A percentile compares a stretch with the other conserved stretches of the same genome.
phyloP scores from a whole-genome alignment of 169 alveolate genomes.

The Cryptosporidium bovis region DNA sequence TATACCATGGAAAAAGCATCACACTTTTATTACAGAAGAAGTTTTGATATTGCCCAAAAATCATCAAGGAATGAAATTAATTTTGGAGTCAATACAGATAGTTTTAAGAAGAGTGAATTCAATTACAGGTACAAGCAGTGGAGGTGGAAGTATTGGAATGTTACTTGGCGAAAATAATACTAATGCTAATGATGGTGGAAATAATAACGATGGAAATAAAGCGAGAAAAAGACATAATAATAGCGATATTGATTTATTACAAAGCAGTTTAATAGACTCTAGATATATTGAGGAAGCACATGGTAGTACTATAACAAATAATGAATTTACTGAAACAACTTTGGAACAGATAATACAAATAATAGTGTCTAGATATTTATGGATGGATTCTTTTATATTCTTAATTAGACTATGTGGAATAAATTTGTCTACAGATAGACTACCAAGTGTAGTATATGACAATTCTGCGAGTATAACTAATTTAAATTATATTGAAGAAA shows the following conservation, averaged over 20 bases:
- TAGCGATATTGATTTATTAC: slow-evolving; percentile 9
- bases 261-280: not conserved
- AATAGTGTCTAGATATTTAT: slow-evolving; percentile 35
- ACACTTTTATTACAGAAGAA: slow-evolving; percentile 43
- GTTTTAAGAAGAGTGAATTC: slow-evolving; percentile 32
- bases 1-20: slow-evolving; percentile 73
- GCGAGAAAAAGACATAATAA: not conserved
- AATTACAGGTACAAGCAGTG: slow-evolving; percentile 6
- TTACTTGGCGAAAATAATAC: not conserved
- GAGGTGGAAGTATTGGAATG: not conserved
- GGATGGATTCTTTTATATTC: slow-evolving; percentile 68
- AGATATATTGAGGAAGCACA: not conserved
- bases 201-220: not conserved
- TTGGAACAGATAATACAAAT: slow-evolving; percentile 51
- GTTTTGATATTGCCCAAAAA: slow-evolving; percentile 43
- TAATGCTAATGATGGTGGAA: not conserved
- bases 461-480: slow-evolving; percentile 19
- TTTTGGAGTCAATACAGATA: slow-evolving; percentile 42
- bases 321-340: slow-evolving; percentile 39
- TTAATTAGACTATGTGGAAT: slow-evolving; percentile 53
- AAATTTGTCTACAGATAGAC: slow-evolving; percentile 24
- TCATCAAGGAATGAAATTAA: slow-evolving; percentile 54
- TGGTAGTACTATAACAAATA: not conserved
- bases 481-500: slow-evolving; percentile 27
- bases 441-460: slow-evolving; percentile 46